Evolutionary conservation across 2,329 filamentous ascomycete species (phyloP), one percentile per base, ranked within the genome.

Genomic region (Cercospora janseana): DNA sequence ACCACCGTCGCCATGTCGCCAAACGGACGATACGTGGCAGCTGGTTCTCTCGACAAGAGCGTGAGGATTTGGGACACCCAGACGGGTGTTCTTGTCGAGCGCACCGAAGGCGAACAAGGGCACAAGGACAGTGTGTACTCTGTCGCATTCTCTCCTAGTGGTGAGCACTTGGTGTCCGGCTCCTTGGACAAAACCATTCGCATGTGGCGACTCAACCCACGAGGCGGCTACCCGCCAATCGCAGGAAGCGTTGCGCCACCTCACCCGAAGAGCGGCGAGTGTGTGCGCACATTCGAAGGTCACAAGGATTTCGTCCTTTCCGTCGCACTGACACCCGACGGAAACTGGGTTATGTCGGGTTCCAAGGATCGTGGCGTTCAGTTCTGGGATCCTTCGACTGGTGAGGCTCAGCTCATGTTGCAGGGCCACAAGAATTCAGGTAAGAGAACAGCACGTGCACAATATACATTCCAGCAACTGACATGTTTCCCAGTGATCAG

Each of bases 241-340:
- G 82, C 79, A 24, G 56, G 49, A 26, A 35, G 31, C 23, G 44
- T 46, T 6, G 55, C 53, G 6, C 46, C 48, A 8, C 52, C 52
- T 24, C 49, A 57, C 16, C 51, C 85, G 6, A 94, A 93, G 76
- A 86, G 87, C 27, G 92, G 93, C 62, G 89, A 95, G 69, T 97
- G 93, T 68, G 85, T 96, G 63, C 89, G 91, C 75, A 97, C 92
- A 1, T 98, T 97, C 64, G 93, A 97, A 67, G 93, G 93, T 43
- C 93, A 98, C 73, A 87, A 95, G 87, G 93, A 98, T 72, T 98
- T 97, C 66, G 93, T 98, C 53, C 83, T 98, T 35, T 93, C 87
- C 52, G 93, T 98, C 49, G 94, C 93, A 13, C 81, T 97, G 55
- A 97, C 93, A 0, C 93, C 93, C 12, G 91, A 97, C 68, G 87